Conservation (phyloP, 768 basidiomycete genomes). For the Lactifluus piperatus region DNA sequence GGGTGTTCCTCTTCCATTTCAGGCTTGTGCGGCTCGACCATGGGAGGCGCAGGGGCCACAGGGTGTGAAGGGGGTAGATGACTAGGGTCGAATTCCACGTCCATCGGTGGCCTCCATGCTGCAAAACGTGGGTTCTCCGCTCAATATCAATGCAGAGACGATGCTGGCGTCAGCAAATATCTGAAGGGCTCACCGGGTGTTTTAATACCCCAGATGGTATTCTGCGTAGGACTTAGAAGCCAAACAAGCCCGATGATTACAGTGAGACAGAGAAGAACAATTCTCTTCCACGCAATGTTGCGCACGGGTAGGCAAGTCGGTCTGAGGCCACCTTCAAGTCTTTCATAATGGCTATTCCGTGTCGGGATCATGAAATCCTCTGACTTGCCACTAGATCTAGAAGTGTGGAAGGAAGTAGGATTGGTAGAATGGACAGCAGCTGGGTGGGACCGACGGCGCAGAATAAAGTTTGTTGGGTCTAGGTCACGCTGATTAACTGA, state of each 20-base stretch:
- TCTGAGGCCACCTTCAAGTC: slow-evolving; percentile 54
- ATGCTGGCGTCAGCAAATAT: background rate
- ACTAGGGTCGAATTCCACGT: background rate
- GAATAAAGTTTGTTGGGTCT: background rate
- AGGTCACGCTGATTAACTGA: background rate
- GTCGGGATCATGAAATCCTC: slow-evolving; percentile 27
- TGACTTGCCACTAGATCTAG: background rate
- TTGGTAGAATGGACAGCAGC: background rate
- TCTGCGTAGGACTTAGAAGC: slow-evolving; percentile 50
- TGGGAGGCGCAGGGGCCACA: background rate
- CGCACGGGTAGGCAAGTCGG: slow-evolving; percentile 29
- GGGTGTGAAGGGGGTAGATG: background rate
- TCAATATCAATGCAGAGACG: too few species aligned
- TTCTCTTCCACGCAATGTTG: slow-evolving; percentile 53
- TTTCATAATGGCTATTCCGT: slow-evolving; percentile 43
- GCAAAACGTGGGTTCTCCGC: background rate
- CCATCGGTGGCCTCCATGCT: background rate
- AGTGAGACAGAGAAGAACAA: slow-evolving; percentile 49
- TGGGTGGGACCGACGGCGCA: background rate
- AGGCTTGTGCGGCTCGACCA: background rate
- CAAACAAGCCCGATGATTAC: slow-evolving; percentile 54
- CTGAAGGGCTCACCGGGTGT: slow-evolving; percentile 23
- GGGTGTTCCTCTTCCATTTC: background rate
- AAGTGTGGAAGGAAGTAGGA: background rate
- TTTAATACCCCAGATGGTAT: slow-evolving; percentile 18